Conservation (phyloP, 768 basidiomycete species). For the Hericium erinaceus region DNA sequence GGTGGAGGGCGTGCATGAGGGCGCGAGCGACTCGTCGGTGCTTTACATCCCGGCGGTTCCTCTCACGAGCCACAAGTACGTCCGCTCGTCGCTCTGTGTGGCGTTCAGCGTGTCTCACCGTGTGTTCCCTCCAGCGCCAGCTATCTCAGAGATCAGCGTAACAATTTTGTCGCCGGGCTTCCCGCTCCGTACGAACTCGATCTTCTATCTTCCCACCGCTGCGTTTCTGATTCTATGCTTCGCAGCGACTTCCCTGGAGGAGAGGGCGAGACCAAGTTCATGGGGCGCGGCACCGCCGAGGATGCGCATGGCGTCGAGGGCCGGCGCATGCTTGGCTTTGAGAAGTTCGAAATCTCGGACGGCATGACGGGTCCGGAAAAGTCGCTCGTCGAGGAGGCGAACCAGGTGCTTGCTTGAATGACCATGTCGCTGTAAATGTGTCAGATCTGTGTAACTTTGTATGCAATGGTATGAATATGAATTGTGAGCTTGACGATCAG, state of each 20-base stretch:
- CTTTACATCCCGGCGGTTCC: constrained; percentile 78
- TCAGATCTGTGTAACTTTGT: too few species aligned
- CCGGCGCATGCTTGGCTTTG: constrained; percentile 8
- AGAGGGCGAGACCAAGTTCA: constrained; percentile 29
- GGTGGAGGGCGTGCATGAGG: constrained; percentile 42
- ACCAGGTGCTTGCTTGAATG: neutral
- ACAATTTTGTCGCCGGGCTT: constrained; percentile 46
- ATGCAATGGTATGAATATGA: too few species aligned
- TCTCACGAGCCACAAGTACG: constrained; percentile 40
- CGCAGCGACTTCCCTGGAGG: constrained; percentile 48
- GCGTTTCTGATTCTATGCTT: neutral
- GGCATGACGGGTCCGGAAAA: constrained; percentile 4
- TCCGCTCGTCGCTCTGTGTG: neutral
- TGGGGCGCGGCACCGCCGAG: constrained; percentile 29
- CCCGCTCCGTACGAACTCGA: constrained; percentile 39
- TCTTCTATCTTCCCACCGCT: neutral
- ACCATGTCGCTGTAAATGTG: neutral
- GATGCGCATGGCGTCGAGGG: constrained; percentile 24
- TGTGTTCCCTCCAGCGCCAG: constrained; percentile 24
- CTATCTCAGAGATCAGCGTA: constrained; percentile 56
- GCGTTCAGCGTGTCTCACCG: too few species aligned
- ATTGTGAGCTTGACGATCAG: too few species aligned
- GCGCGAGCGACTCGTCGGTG: constrained; percentile 50
- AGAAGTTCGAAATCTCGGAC: constrained; percentile 3
- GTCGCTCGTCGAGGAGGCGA: constrained; percentile 3